phyloP scores from a whole-genome alignment of 176 grass and related monocot species.

The Eragrostis nindensis region DNA sequence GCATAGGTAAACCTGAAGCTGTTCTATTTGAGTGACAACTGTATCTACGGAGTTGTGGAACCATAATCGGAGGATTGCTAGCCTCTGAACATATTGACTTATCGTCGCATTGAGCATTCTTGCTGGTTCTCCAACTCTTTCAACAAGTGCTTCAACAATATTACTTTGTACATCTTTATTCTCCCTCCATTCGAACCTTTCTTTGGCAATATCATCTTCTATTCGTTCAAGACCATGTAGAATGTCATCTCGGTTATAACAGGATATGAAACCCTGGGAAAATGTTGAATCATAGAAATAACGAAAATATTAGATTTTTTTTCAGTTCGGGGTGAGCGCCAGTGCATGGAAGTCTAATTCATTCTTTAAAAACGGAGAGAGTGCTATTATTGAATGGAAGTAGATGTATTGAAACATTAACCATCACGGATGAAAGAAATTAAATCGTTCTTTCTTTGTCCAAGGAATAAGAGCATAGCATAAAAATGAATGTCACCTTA shows the following conservation, averaged over 20 bases:
- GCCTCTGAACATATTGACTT: slow-evolving; percentile 1
- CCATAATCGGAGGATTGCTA: slow-evolving; percentile 18
- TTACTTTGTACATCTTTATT: background rate
- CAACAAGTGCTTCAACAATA: slow-evolving; percentile 24
- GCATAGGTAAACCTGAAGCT: slow-evolving; percentile 18
- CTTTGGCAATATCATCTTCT: slow-evolving; percentile 14
- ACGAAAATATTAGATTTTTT: background rate
- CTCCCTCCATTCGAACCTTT: slow-evolving; percentile 11
- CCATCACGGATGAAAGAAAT: background rate
- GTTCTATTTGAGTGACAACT: background rate
- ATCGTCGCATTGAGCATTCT: background rate
- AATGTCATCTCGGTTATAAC: background rate
- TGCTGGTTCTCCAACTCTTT: slow-evolving; percentile 14
- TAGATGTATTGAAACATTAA: background rate
- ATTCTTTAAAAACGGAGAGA: background rate
- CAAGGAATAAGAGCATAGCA: background rate
- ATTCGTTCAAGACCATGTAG: background rate
- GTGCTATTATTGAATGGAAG: background rate
- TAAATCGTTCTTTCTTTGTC: background rate
- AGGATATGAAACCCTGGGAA: background rate
- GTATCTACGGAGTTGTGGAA: background rate
- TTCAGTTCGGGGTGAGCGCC: too few species aligned
- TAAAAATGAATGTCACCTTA: background rate
- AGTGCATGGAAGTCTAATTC: background rate
- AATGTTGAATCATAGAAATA: background rate